Evolutionary conservation across 768 basidiomycete species (phyloP).

Genomic region (Artomyces pyxidatus): DNA sequence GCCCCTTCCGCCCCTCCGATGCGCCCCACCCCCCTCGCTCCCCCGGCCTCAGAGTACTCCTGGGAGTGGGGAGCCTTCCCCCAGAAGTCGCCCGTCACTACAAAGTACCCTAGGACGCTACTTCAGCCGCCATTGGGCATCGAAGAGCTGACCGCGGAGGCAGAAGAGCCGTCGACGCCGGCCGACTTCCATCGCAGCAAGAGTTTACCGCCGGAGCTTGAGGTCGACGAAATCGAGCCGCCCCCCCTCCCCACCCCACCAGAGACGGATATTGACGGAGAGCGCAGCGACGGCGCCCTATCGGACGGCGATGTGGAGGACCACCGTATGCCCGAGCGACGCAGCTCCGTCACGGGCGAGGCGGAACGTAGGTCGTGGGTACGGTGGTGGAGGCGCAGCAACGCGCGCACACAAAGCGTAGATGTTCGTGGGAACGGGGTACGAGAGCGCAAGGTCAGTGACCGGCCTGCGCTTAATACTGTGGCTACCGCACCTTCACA

Average conservation of each 20-base stretch:
- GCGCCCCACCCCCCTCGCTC: constrained; percentile 2
- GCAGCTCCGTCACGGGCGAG: not conserved
- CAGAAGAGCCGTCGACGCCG: constrained; percentile 16
- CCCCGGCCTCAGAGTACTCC: constrained; percentile 47
- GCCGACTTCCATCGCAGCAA: constrained; percentile 36
- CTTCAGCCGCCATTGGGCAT: not conserved
- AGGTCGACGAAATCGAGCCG: not conserved
- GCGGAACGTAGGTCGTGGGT: constrained; percentile 55
- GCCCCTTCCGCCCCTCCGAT: constrained; percentile 58
- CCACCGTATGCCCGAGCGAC: not conserved
- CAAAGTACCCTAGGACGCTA: constrained; percentile 30
- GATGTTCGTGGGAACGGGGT: constrained; percentile 1
- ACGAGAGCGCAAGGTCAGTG: not conserved
- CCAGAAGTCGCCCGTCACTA: constrained; percentile 60
- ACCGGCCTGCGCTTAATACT: not conserved
- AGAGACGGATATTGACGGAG: not conserved
- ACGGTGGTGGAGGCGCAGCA: constrained; percentile 74
- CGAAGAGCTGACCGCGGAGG: constrained; percentile 2
- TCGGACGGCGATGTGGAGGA: constrained; percentile 9
- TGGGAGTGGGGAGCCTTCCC: constrained; percentile 96
- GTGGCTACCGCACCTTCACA: not conserved
- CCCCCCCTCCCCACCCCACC: not conserved
- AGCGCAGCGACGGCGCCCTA: not conserved
- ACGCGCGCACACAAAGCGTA: constrained; percentile 10
- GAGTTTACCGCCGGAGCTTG: constrained; percentile 48